Base-by-base conservation (phyloP, 257 asterid genomes). In the Przewalskia tangutica region DNA sequence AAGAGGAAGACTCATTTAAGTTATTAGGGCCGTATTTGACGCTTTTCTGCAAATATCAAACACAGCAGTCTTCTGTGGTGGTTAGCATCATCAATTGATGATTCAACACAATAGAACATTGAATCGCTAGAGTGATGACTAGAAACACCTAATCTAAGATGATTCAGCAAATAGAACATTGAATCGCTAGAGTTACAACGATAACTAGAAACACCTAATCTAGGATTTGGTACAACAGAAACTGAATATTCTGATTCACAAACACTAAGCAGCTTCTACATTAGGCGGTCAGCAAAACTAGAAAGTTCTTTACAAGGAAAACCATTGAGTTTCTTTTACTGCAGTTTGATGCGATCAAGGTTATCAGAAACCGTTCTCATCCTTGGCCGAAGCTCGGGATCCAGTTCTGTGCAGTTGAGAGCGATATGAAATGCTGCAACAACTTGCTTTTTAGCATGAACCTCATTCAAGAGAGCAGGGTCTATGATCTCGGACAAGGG, bases 301-400 rank as follows among this genome's bases (percentile, higher is more conserved):
- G 7, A 6, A 16, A 20, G 40, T 79, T 82, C 81, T 87, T 81
- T 81, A 58, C 88, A 81, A 20, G 0, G 56, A 10, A 17, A 17
- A 59, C n/a, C 3, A 11, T 14, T 10, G 8, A 71, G 78, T 34
- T 85, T 83, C 81, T 73, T 32, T 87, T 86, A 90, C 83, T 65
- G 82, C 86, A 84, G 62, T 51, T 83, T 85, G 88, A 92, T 77
- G 81, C 91, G 81, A 85, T 96, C 99, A 5, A 96, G 94, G 81
- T 86, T 94, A 32, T 96, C 98, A 2, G 86, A 88, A 85, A 96
- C 95, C 40, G 89, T 81, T 77, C 93, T 91, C 98, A 96, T 96
- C 94, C 94, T 89, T 18, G 98, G 98, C 76, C 98, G 90, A 78
- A 92, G 59, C 86, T 96, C 98, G 3, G 95, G 97, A 63, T 96